Base-by-base conservation (phyloP, 495 filamentous ascomycete species). In the Lasiosphaeria hispida region DNA sequence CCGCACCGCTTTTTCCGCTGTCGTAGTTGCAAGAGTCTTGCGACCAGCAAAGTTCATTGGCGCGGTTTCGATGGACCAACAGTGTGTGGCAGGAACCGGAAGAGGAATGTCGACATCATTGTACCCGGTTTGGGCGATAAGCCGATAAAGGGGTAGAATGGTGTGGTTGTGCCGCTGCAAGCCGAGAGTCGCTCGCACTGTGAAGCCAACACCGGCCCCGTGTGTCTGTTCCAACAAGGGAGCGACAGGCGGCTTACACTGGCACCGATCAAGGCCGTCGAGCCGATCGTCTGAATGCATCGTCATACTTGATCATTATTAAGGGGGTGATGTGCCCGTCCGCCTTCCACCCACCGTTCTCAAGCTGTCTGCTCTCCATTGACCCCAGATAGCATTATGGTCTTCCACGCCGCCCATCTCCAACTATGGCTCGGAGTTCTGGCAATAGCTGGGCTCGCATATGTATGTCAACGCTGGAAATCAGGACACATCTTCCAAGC, bases 401-500 rank as follows among this genome's bases (percentile, higher is more conserved):
- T 48, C 6, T 60, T 71, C 57, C 50, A 47, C 38, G 52, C 63
- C 9, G 61, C 60, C 6, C 69, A 68, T 42, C 53, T 71, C 53
- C 61, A 66, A 57, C 57, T 71, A 9, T 71, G 69, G 69, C 61
- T 70, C 19, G 67, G 64, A 15, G 33, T 60, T 15, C 48, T 64
- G 14, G 63, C 36, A 1, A 38, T 56, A 39, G 58, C 48, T 10
- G 51, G 47, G 2, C 14, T 64, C 34, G 40, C 66, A 19, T 71
- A 69, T 37, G 68, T 69, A 43, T 57, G 68, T 64, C 9, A 17
- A 5, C 30, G 13, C 44, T 36, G 14, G 14, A 5, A 10, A 17
- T 10, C 10, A 6, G 1, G 0, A 14, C 14, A 38, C 5, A 9
- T 14, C 2, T 8, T 41, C 6, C 10, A 7, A 10, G 37, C n/a